Conservation (phyloP, 2,329 filamentous ascomycete genomes). For the Ascochyta clinopodiicola region DNA sequence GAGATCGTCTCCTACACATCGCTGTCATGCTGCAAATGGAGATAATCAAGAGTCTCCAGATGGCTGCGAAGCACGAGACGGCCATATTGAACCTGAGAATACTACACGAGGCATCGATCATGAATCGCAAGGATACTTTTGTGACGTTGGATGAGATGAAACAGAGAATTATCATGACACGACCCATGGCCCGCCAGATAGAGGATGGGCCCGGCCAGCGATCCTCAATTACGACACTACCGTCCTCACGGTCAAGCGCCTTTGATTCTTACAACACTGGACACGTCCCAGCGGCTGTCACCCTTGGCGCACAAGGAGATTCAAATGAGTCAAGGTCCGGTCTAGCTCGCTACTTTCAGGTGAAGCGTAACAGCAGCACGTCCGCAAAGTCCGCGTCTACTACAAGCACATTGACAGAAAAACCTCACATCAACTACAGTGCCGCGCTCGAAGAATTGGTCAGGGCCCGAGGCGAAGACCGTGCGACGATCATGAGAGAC, state of each 20-base stretch:
- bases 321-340: conserved; percentile 24
- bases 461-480: conserved; percentile 28
- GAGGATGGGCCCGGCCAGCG: conserved; percentile 5
- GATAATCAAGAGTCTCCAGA: conserved; percentile 48
- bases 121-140: conserved; percentile 44
- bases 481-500: conserved; percentile 36
- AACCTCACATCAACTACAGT: conserved; percentile 24
- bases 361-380: conserved; percentile 23
- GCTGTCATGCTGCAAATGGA: conserved; percentile 51
- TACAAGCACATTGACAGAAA: conserved; percentile 7
- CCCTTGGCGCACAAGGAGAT: conserved; percentile 19
- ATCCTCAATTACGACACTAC: conserved; percentile 20
- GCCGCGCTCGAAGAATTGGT: conserved; percentile 33
- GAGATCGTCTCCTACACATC: conserved; percentile 48
- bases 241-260: conserved; percentile 23
- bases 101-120: conserved; percentile 48
- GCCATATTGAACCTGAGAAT: conserved; percentile 43
- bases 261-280: conserved; percentile 9
- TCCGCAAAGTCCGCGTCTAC: conserved; percentile 10
- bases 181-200: conserved; percentile 30
- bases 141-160: conserved; percentile 46
- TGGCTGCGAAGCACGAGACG: conserved; percentile 43
- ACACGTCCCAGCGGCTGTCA: conserved; percentile 31
- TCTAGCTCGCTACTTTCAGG: conserved; percentile 33
- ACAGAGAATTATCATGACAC: conserved; percentile 41